phyloP scores from a whole-genome alignment of 371 early-diverging fungal species.

The Homolaphlyctis polyrhiza region DNA sequence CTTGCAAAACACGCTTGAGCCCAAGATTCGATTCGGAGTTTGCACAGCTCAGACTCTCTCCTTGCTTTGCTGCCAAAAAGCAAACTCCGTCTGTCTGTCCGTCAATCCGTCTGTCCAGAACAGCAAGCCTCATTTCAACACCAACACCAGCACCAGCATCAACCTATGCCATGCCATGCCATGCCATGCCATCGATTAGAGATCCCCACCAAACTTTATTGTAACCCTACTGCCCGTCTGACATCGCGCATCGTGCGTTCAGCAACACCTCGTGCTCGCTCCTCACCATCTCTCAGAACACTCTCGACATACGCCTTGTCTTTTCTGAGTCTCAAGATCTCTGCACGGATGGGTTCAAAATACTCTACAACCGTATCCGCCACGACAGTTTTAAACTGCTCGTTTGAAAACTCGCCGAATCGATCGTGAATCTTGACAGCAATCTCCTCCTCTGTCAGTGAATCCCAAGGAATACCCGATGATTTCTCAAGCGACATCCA shows the following conservation, averaged over 20 bases:
- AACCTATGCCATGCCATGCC: no score
- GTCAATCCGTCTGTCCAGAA: not conserved
- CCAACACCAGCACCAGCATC: no score
- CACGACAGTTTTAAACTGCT: conserved; percentile 66
- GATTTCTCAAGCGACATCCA: conserved; percentile 26
- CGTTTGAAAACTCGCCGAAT: conserved; percentile 33
- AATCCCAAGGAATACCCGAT: conserved; percentile 2
- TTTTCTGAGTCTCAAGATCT: conserved; percentile 45
- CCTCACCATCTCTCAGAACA: conserved; percentile 60
- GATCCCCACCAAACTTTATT: not conserved
- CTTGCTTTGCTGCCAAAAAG: not conserved
- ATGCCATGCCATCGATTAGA: not conserved
- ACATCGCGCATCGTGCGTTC: conserved; percentile 27
- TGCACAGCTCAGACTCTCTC: not conserved
- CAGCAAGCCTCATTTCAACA: no score
- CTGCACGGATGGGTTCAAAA: conserved; percentile 63
- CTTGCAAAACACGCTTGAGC: not conserved
- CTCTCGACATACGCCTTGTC: conserved; percentile 61
- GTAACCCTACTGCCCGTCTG: conserved; percentile 21
- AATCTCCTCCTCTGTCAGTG: conserved; percentile 33
- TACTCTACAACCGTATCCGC: conserved; percentile 59
- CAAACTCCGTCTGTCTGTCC: not conserved
- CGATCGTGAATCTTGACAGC: conserved; percentile 24
- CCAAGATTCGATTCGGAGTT: not conserved
- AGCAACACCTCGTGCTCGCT: conserved; percentile 17